Evolutionary conservation across 1,284 basidiomycete species (phyloP).

Genomic region (Bondarzewia mesenterica): DNA sequence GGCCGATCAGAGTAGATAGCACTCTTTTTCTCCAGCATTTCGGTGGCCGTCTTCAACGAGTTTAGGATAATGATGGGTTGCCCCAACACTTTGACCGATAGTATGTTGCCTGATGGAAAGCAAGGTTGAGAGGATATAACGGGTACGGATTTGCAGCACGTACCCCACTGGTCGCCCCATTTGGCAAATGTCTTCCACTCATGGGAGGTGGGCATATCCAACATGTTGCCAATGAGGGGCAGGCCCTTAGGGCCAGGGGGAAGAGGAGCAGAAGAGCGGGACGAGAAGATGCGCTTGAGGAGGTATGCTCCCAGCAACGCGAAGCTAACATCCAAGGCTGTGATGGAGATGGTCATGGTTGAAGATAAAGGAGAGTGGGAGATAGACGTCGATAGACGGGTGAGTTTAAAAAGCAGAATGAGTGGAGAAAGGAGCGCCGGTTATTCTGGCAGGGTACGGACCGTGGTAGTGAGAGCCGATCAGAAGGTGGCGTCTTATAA

Average conservation of each 20-base stretch:
- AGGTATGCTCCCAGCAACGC: not conserved
- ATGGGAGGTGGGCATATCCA: conserved; percentile 7
- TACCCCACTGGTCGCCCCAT: conserved; percentile 9
- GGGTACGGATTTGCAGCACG: not conserved
- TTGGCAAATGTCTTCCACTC: conserved; percentile 4
- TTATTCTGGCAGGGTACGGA: not conserved
- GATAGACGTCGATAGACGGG: not conserved
- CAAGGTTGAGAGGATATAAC: not conserved
- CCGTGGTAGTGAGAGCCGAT: not conserved
- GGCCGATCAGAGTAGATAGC: conserved; percentile 20
- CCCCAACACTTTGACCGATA: conserved; percentile 1
- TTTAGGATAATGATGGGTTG: conserved; percentile 19
- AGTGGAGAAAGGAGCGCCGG: not conserved
- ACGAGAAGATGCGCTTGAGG: not conserved
- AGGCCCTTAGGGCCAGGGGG: conserved; percentile 11
- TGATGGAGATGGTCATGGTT: not conserved
- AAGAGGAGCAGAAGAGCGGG: not conserved
- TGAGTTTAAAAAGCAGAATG: too few species aligned
- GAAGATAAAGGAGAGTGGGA: not conserved
- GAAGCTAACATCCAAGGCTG: not conserved
- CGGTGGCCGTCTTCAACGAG: conserved; percentile 16
- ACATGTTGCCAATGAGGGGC: conserved; percentile 11
- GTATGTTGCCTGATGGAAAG: not conserved
- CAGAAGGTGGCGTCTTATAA: not conserved
- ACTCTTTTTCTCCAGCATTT: conserved; percentile 21